Evolutionary conservation across 1,284 basidiomycete species (phyloP), one percentile per base, ranked within the genome.

Genomic region (Chalciporus sp.): DNA sequence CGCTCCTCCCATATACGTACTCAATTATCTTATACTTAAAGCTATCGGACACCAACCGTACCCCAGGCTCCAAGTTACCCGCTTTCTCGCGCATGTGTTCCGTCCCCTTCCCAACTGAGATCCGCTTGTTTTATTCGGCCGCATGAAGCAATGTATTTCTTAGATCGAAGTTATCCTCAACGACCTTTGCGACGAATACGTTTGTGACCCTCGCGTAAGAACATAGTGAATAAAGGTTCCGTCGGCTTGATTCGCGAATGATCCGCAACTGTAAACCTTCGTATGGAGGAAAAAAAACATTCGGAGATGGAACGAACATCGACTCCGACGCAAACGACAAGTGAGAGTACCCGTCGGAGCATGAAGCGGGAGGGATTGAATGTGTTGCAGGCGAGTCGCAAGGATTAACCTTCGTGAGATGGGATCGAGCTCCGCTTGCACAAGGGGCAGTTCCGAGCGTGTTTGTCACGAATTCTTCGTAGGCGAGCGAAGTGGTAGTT

Each of bases 11-110:
- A 60, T 62, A 71, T 67, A 65, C 57, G n/a, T 63, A 72, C 55
- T 53, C 45, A 58, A 60, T 60, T 68, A 70, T 62, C 37, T 72
- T 71, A 72, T 71, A 60, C 43, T 44, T 64, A 68, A 66, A 46
- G 54, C 57, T 66, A 71, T 67, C 60, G 50, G 56, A 60, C 49
- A 53, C 42, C 42, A 46, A 42, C 28, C 68, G 58, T 60, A 69
- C 58, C 49, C 42, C 52, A 49, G 37, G 50, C 39, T 51, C 44
- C 52, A 55, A 42, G 51, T 55, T 48, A 37, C 31, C 12, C 27
- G 41, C 54, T 56, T 35, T 49, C 33, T 49, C 45, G 49, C 42
- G 35, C 53, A 42, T 45, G 33, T 53, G 44, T 41, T 47, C 47
- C 16, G 46, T 26, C 23, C 53, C 11, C 47, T 53, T 55, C 49